A percentile compares a stretch with the other conserved stretches of the same genome.
Evolutionary conservation across 495 filamentous ascomycete species (phyloP).

Genomic region (Hypoxylon trugodes): DNA sequence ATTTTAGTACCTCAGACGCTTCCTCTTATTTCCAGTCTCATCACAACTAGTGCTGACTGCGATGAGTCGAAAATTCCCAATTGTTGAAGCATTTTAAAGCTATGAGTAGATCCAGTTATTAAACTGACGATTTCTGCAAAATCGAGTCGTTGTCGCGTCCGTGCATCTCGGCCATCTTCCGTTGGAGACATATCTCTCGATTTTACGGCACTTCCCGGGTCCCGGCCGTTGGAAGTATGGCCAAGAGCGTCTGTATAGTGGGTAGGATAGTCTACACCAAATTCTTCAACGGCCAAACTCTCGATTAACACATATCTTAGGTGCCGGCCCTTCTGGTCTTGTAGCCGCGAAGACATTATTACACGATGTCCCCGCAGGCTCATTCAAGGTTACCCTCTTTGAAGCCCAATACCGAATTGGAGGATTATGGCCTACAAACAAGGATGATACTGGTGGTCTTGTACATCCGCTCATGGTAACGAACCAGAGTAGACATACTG

Average conservation of each 20-base stretch:
- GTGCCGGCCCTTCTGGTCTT: conserved; percentile 83
- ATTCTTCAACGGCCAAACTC: neutral
- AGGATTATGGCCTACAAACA: conserved; percentile 74
- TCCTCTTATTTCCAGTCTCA: neutral
- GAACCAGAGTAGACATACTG: conserved; percentile 81
- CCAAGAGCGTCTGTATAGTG: conserved; percentile 29
- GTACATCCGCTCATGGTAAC: conserved; percentile 75
- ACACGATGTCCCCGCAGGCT: conserved; percentile 61
- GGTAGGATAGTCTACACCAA: conserved; percentile 15
- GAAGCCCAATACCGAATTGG: conserved; percentile 72
- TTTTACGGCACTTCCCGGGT: conserved; percentile 15
- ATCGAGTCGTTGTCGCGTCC: neutral
- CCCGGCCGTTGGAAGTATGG: conserved; percentile 20
- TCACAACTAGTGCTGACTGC: conserved; percentile 7
- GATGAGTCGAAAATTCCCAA: neutral
- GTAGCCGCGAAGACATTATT: conserved; percentile 83
- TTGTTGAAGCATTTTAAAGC: neutral
- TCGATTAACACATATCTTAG: conserved; percentile 48
- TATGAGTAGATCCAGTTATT: conserved; percentile 4
- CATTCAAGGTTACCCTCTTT: conserved; percentile 75
- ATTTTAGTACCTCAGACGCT: no score
- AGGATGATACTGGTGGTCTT: conserved; percentile 52
- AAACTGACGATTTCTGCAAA: neutral
- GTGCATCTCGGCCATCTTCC: conserved; percentile 5
- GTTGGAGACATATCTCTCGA: conserved; percentile 7